Evolutionary conservation across 1,139 yeast species (phyloP).

Genomic region (Nakaseomyces glabratus): DNA sequence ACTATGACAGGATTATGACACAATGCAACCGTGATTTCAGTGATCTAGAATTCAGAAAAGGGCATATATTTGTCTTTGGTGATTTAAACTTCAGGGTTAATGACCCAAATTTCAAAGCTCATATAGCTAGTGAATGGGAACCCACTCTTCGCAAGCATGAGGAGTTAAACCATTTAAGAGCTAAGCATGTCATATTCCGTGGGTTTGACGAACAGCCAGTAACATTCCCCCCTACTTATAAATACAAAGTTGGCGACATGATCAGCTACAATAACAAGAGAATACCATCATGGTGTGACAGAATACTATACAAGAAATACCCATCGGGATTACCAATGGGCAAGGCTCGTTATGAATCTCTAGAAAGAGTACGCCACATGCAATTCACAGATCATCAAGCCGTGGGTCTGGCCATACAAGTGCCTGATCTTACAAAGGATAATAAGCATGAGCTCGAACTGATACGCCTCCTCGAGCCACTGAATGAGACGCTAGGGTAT

Average conservation of each 20-base stretch:
- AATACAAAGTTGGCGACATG: constrained; percentile 39
- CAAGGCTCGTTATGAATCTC: constrained; percentile 19
- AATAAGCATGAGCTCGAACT: constrained; percentile 5
- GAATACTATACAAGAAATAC: constrained; percentile 55
- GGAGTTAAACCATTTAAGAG: constrained; percentile 46
- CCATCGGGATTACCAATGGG: constrained; percentile 11
- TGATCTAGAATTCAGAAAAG: constrained; percentile 36
- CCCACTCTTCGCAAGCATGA: constrained; percentile 36
- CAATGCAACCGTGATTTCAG: constrained; percentile 47
- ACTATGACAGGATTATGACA: constrained; percentile 42
- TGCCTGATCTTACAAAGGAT: constrained; percentile 13
- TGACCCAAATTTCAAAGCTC: constrained; percentile 6
- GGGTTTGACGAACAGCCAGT: constrained; percentile 60
- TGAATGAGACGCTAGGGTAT: constrained; percentile 2
- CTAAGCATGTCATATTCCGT: constrained; percentile 40
- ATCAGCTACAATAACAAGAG: constrained; percentile 44
- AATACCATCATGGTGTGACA: constrained; percentile 84
- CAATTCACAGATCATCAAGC: constrained; percentile 33
- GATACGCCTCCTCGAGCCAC: constrained; percentile 4
- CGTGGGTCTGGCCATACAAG: constrained; percentile 23
- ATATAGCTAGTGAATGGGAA: constrained; percentile 14
- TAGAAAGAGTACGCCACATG: constrained; percentile 18
- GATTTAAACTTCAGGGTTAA: constrained; percentile 66
- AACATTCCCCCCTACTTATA: constrained; percentile 67
- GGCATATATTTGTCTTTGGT: constrained; percentile 68